Conservation (phyloP, 2,329 filamentous ascomycete species). For the Hypoxylon sp. region DNA sequence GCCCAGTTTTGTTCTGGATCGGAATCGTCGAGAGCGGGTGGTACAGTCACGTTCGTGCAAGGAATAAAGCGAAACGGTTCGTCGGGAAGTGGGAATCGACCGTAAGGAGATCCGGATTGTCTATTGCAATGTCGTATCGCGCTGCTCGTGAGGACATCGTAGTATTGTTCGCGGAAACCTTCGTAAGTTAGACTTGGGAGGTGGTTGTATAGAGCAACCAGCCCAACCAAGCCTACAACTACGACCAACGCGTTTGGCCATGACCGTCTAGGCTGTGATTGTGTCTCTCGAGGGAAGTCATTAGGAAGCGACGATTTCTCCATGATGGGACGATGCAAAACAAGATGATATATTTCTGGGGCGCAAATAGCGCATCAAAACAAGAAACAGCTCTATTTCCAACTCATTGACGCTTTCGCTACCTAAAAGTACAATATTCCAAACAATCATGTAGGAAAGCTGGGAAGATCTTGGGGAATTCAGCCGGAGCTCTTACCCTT, state of each 20-base stretch:
- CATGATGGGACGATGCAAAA: constrained; percentile 20
- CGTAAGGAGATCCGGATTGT: constrained; percentile 51
- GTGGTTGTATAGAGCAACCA: constrained; percentile 37
- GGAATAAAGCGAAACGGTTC: constrained; percentile 65
- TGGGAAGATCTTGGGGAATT: background rate
- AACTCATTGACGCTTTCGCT: constrained; percentile 15
- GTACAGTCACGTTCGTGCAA: constrained; percentile 61
- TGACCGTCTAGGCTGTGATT: constrained; percentile 6
- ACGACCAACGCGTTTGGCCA: constrained; percentile 29
- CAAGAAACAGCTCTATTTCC: background rate
- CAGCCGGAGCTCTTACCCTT: background rate
- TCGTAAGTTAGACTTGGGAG: constrained; percentile 44
- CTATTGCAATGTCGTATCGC: constrained; percentile 18
- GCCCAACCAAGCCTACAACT: constrained; percentile 25
- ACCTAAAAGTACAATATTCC: background rate
- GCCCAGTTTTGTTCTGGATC: constrained; percentile 59
- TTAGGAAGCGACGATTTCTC: constrained; percentile 26
- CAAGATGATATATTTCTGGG: constrained; percentile 1
- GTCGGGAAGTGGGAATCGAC: constrained; percentile 58
- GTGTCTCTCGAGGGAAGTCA: background rate
- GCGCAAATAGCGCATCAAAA: constrained; percentile 22
- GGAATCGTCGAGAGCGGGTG: constrained; percentile 60
- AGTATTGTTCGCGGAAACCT: constrained; percentile 43
- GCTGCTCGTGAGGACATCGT: constrained; percentile 36
- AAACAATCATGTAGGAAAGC: background rate